These are phyloP conservation scores for Beauveria sp. DNA, from an alignment of 2,329 filamentous ascomycete species.

Conservation along the genomic window DNA sequence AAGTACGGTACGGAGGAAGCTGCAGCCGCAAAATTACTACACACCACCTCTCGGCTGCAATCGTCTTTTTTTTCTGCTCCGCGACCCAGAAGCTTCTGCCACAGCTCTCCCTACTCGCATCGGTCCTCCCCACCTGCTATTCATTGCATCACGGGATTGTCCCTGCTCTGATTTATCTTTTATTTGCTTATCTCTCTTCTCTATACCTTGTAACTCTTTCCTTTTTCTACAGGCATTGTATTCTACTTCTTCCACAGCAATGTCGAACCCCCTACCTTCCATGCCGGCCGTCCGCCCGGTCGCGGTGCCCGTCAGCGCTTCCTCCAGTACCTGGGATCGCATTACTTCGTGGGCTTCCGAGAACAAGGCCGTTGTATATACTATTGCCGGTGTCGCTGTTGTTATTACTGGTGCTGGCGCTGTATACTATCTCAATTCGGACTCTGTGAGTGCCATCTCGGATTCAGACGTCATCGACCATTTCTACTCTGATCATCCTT, in stretches of 20 bases:
- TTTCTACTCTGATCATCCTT: constrained; percentile 8
- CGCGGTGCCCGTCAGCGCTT: constrained; percentile 43
- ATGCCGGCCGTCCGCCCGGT: constrained; percentile 35
- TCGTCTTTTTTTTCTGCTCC: constrained; percentile 4
- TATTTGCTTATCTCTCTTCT: neutral
- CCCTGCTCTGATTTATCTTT: neutral
- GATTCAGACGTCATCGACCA: neutral
- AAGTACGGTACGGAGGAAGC: neutral
- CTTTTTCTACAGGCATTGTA: constrained; percentile 14
- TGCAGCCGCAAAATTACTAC: constrained; percentile 7
- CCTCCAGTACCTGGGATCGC: constrained; percentile 78
- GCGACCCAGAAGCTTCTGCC: constrained; percentile 11
- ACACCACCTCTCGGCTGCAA: constrained; percentile 1
- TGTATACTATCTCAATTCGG: constrained; percentile 75
- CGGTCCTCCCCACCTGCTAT: neutral
- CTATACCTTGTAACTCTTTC: constrained; percentile 18
- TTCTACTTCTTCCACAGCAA: constrained; percentile 21
- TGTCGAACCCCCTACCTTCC: constrained; percentile 41
- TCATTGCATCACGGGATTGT: constrained; percentile 10
- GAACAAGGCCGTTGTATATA: constrained; percentile 93
- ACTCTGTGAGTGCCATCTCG: constrained; percentile 39
- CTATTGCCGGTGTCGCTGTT: constrained; percentile 87
- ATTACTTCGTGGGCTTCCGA: constrained; percentile 88
- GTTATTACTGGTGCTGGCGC: constrained; percentile 87
- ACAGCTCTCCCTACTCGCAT: constrained; percentile 8